Conservation (phyloP, 2,329 filamentous ascomycete genomes). For the Sporothrix luriei region DNA sequence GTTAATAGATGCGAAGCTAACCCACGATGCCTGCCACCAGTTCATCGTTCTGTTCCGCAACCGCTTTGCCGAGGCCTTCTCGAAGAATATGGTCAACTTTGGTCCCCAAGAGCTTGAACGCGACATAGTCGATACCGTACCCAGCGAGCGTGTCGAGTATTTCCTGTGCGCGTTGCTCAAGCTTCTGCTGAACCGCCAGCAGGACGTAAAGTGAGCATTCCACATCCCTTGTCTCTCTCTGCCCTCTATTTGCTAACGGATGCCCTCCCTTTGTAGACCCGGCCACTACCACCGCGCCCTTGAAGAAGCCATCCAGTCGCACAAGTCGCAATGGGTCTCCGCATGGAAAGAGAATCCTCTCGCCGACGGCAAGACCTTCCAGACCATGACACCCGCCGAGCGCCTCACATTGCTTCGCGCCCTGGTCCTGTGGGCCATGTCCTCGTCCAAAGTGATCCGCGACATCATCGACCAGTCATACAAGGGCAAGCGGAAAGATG, state of each 20-base stretch:
- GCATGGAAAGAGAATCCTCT: slow-evolving; percentile 86
- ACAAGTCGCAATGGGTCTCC: slow-evolving; percentile 85
- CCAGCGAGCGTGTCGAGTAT: slow-evolving; percentile 82
- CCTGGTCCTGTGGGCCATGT: slow-evolving; percentile 83
- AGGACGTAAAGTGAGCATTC: slow-evolving; percentile 86
- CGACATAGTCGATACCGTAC: slow-evolving; percentile 75
- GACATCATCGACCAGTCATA: slow-evolving; percentile 82
- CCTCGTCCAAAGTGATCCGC: slow-evolving; percentile 82
- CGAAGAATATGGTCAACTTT: slow-evolving; percentile 82
- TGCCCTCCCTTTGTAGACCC: slow-evolving; percentile 58
- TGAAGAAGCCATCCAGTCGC: slow-evolving; percentile 84
- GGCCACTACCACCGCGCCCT: slow-evolving; percentile 91
- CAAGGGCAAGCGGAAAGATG: slow-evolving; percentile 81
- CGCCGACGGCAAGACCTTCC: slow-evolving; percentile 77
- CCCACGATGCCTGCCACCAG: slow-evolving; percentile 53
- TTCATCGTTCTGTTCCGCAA: slow-evolving; percentile 98
- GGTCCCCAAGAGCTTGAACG: slow-evolving; percentile 93
- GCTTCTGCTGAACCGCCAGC: slow-evolving; percentile 92
- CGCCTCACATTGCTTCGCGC: slow-evolving; percentile 82
- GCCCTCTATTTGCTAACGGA: not conserved
- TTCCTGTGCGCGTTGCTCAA: slow-evolving; percentile 87
- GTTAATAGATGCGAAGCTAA: slow-evolving; percentile 36
- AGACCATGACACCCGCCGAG: slow-evolving; percentile 77
- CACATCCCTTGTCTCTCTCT: slow-evolving; percentile 45
- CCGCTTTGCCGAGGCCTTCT: slow-evolving; percentile 87